These are phyloP conservation scores for Euphorbia corollata DNA, from an alignment of 441 rosid genomes.

Conservation along the genomic window DNA sequence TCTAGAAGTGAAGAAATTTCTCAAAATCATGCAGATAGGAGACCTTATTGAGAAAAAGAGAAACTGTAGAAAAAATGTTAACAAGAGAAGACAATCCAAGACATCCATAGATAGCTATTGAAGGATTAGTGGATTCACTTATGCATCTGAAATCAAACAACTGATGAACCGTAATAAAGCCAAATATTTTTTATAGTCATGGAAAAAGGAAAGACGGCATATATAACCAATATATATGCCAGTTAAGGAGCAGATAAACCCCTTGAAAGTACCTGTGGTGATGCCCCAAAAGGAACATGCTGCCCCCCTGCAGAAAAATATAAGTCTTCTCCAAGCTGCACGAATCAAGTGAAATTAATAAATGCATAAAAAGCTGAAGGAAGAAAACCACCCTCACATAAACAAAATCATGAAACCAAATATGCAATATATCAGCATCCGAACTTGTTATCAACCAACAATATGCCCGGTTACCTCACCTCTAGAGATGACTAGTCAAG, in stretches of 20 bases:
- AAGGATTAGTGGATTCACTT: not conserved
- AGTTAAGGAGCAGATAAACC: not conserved
- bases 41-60: not conserved
- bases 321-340: slow-evolving; percentile 88
- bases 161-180: not conserved
- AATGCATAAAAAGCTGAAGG: slow-evolving; percentile 4
- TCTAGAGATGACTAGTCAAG: not conserved
- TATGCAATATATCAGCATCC: not conserved
- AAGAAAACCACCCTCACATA: not conserved
- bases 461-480: not conserved
- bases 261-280: slow-evolving; percentile 68
- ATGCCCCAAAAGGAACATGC: slow-evolving; percentile 86
- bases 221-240: not conserved
- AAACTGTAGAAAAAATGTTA: too few relatives aligned
- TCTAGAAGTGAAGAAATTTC: not conserved
- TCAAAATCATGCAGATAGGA: not conserved
- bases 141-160: not conserved
- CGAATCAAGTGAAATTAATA: slow-evolving; percentile 20
- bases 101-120: not conserved
- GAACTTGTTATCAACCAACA: not conserved
- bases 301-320: slow-evolving; percentile 80
- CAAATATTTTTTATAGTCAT: not conserved
- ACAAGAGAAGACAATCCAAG: not conserved
- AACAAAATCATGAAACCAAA: not conserved
- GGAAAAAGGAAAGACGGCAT: not conserved